Percentiles rank a stretch among this genome's conserved stretches.
Conservation (phyloP, 1,139 yeast genomes). For the Scheffersomyces illinoinensis region DNA sequence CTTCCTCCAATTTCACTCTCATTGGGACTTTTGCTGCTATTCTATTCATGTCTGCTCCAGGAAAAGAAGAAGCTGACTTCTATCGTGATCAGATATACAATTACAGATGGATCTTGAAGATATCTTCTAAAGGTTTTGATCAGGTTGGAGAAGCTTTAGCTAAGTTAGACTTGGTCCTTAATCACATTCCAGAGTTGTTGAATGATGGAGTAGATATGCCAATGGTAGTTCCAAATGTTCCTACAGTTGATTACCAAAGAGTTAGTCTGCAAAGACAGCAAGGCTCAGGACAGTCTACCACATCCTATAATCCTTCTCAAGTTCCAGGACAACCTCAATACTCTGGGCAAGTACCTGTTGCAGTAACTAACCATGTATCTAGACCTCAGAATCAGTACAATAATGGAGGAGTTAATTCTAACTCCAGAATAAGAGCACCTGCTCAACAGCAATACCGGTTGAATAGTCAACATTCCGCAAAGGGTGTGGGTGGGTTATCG, state of each 20-base stretch:
- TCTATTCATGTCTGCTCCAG: slow-evolving; percentile 60
- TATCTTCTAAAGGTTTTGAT: slow-evolving; percentile 71
- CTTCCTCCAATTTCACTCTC: slow-evolving; percentile 73
- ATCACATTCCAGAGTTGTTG: slow-evolving; percentile 67
- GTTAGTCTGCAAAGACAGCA: slow-evolving; percentile 8
- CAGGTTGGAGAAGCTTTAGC: slow-evolving; percentile 71
- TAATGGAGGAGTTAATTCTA: slow-evolving; percentile 1
- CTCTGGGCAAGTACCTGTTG: background rate
- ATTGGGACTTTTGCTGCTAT: slow-evolving; percentile 88
- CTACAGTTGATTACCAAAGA: slow-evolving; percentile 23
- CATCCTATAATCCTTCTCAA: background rate
- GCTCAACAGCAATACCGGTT: slow-evolving; percentile 2
- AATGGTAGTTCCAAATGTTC: slow-evolving; percentile 38
- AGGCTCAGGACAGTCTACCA: background rate
- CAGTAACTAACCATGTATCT: slow-evolving; percentile 1
- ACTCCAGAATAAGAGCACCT: background rate
- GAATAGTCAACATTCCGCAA: slow-evolving; percentile 7
- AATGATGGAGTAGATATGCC: slow-evolving; percentile 47
- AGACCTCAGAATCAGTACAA: slow-evolving; percentile 1
- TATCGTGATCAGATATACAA: slow-evolving; percentile 70
- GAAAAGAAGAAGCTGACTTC: slow-evolving; percentile 60
- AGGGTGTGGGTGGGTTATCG: slow-evolving; percentile 11
- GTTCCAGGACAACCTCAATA: slow-evolving; percentile 3
- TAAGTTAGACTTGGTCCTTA: slow-evolving; percentile 63
- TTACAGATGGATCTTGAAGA: slow-evolving; percentile 73